Percentiles rank a stretch among this genome's conserved stretches.
These are phyloP conservation scores for Eucalyptus brandiana DNA, from an alignment of 345 rosid species.

Conservation along the genomic window DNA sequence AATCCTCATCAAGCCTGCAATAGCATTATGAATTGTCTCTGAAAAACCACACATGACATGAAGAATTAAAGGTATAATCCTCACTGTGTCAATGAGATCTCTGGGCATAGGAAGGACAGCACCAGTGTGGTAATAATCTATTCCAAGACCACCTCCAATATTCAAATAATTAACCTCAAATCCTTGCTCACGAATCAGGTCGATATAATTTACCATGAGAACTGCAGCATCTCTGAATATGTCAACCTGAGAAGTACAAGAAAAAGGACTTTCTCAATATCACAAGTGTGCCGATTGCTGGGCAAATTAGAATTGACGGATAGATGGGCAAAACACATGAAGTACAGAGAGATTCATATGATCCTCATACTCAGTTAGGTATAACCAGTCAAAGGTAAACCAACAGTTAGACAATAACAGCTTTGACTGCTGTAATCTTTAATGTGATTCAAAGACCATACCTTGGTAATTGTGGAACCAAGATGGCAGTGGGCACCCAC, in stretches of 20 bases:
- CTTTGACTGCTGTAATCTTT: background rate
- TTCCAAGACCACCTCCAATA: constrained; percentile 97
- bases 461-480: constrained; percentile 98
- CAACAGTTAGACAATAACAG: background rate
- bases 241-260: constrained; percentile 58
- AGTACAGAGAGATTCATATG: background rate
- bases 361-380: background rate
- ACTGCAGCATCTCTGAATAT: constrained; percentile 92
- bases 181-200: constrained; percentile 80
- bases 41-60: background rate
- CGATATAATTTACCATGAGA: constrained; percentile 84
- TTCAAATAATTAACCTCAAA: constrained; percentile 81
- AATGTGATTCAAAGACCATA: background rate
- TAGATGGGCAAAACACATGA: background rate
- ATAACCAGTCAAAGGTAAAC: background rate
- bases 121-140: constrained; percentile 80
- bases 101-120: constrained; percentile 87
- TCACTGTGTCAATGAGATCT: constrained; percentile 91
- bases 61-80: constrained; percentile 1
- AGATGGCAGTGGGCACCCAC: constrained; percentile 98
- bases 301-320: background rate
- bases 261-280: background rate
- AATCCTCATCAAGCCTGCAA: background rate
- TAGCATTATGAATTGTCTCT: background rate
- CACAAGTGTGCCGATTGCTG: background rate